A percentile compares a stretch with the other conserved stretches of the same genome.
Evolutionary conservation across 2,329 filamentous ascomycete species (phyloP).

Genomic region (Coniochaeta hoffmannii): DNA sequence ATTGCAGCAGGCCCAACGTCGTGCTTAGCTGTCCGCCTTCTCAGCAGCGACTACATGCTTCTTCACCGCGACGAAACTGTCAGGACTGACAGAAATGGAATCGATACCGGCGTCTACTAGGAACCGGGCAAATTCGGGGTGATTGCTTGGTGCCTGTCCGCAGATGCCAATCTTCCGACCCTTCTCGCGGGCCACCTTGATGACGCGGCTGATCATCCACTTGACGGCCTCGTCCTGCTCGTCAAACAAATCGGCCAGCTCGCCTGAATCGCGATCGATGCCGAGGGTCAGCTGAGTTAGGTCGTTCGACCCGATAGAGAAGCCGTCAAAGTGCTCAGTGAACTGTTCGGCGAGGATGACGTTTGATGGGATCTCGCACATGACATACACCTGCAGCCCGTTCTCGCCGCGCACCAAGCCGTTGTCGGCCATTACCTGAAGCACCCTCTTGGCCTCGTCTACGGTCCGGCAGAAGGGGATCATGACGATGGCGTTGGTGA

Average conservation of each 20-base stretch:
- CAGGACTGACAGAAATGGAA: conserved; percentile 30
- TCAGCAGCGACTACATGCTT: conserved; percentile 19
- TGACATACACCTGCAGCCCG: conserved; percentile 29
- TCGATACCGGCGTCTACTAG: conserved; percentile 26
- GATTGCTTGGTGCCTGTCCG: conserved; percentile 30
- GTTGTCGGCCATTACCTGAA: conserved; percentile 27
- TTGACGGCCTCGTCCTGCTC: conserved; percentile 31
- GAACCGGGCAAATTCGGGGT: conserved; percentile 29
- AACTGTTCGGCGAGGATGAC: conserved; percentile 28
- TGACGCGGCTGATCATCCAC: conserved; percentile 28
- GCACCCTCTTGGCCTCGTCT: conserved; percentile 24
- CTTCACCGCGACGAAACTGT: conserved; percentile 29
- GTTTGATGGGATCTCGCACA: conserved; percentile 33
- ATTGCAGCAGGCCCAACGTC: no score
- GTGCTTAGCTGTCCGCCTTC: not conserved
- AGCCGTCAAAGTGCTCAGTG: conserved; percentile 28
- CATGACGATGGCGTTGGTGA: conserved; percentile 29
- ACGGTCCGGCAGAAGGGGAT: conserved; percentile 29
- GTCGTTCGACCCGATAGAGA: conserved; percentile 33
- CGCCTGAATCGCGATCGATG: conserved; percentile 27
- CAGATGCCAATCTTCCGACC: conserved; percentile 29
- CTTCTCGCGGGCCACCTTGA: conserved; percentile 19
- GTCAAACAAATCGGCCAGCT: conserved; percentile 27
- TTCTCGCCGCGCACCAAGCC: conserved; percentile 27
- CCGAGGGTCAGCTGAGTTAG: conserved; percentile 31